Evolutionary conservation across 2,329 filamentous ascomycete species (phyloP).

Genomic region (Fusarium burgessii): DNA sequence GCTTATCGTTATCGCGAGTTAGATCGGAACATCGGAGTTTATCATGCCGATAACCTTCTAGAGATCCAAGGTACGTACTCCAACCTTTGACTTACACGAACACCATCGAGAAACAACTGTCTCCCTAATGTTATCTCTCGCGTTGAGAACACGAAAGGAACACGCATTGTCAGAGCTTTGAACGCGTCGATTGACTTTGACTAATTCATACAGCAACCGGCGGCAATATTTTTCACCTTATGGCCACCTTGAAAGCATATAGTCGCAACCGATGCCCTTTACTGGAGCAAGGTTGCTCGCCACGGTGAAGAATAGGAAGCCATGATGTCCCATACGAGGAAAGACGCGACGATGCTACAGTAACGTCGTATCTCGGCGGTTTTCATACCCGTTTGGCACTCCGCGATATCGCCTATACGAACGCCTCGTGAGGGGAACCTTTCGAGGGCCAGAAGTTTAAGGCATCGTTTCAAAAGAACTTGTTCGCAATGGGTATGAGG

Average conservation of each 20-base stretch:
- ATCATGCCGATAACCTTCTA: conserved; percentile 11
- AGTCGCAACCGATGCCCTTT: background rate
- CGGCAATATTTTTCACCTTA: background rate
- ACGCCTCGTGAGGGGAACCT: conserved; percentile 20
- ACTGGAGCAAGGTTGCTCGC: conserved; percentile 10
- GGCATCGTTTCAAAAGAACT: background rate
- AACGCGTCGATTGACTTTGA: too few relatives aligned
- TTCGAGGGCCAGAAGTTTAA: background rate
- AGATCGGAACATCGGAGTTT: conserved; percentile 33
- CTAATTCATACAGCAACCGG: background rate
- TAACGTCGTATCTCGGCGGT: background rate
- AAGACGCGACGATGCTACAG: background rate
- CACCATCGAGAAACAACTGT: background rate
- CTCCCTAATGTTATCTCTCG: background rate
- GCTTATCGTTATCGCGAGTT: conserved; percentile 36
- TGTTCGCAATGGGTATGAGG: background rate
- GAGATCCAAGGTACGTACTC: background rate
- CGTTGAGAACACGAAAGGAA: background rate
- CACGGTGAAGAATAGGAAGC: background rate
- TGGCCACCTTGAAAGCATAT: conserved; percentile 5
- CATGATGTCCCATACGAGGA: background rate
- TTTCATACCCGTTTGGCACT: background rate
- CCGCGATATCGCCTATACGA: background rate
- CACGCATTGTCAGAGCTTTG: too few relatives aligned
- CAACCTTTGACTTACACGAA: background rate